Percentiles rank a stretch among this genome's conserved stretches.
Evolutionary conservation across 2,329 filamentous ascomycete species (phyloP).

Genomic region (Diaporthe sp.): DNA sequence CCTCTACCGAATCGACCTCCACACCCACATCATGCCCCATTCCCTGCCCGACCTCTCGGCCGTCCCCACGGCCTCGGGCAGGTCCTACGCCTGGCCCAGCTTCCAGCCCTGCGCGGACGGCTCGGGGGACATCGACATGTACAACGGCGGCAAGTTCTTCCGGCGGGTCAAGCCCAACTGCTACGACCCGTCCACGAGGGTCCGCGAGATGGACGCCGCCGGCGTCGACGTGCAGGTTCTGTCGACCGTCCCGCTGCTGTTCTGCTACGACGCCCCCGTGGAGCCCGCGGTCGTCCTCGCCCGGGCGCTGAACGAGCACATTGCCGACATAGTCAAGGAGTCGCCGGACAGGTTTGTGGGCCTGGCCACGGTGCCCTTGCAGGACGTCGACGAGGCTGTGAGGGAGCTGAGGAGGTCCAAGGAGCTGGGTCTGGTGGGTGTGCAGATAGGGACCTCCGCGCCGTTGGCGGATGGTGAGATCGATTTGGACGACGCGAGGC

Average conservation of each 20-base stretch:
- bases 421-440: slow-evolving; percentile 47
- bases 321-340: slow-evolving; percentile 45
- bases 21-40: slow-evolving; percentile 54
- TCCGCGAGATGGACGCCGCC: slow-evolving; percentile 51
- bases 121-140: slow-evolving; percentile 51
- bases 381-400: slow-evolving; percentile 48
- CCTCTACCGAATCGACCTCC: slow-evolving; percentile 53
- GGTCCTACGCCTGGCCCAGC: slow-evolving; percentile 52
- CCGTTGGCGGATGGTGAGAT: slow-evolving; percentile 42
- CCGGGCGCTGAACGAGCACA: slow-evolving; percentile 51
- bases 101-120: slow-evolving; percentile 45
- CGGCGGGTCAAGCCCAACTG: slow-evolving; percentile 52
- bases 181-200: slow-evolving; percentile 47
- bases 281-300: slow-evolving; percentile 48
- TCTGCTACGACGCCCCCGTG: slow-evolving; percentile 52
- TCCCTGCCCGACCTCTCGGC: slow-evolving; percentile 56
- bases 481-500: slow-evolving; percentile 48
- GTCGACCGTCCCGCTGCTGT: slow-evolving; percentile 53
- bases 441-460: slow-evolving; percentile 52
- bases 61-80: slow-evolving; percentile 58
- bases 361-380: slow-evolving; percentile 51
- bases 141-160: slow-evolving; percentile 51
- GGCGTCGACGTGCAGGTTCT: slow-evolving; percentile 54
- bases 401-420: slow-evolving; percentile 48
- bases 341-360: slow-evolving; percentile 50